Base-by-base conservation (phyloP, 2,329 filamentous ascomycete genomes). In the Juglanconis sp. region DNA sequence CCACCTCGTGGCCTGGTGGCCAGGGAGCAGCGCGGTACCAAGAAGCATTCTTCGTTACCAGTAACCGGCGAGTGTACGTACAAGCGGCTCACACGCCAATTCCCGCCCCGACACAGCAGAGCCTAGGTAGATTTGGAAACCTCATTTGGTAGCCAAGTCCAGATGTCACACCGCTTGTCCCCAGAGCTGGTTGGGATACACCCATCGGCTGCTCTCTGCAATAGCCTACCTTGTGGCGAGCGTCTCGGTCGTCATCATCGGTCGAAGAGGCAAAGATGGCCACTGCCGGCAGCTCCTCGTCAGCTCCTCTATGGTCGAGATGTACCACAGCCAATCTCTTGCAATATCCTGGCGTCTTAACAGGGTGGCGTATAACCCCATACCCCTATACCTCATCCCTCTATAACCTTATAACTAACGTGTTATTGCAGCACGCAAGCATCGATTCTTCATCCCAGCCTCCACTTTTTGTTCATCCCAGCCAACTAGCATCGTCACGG, bases 391-490 rank as follows among this genome's bases (percentile, higher is more conserved):
- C 38, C 30, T 17, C 17, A 32, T 50, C 49, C 6, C 54, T 35
- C 49, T 62, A 60, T 57, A 60, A 35, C n/a, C 46, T 31, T 53
- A 62, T 62, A 62, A 46, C 34, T 40, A 46, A 49, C 35, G 24
- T 46, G 6, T 46, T 62, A 60, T 62, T 56, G 60, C 57, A 62
- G 47, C 36, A 36, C 31, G 31, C 31, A 34, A 44, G 53, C 60
- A 53, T 36, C 56, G 53, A 46, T 52, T 44, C 34, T 46, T 60
- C 50, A 30, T 46, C 42, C 52, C 53, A 44, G 53, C 44, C 48
- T 57, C 57, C 53, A 60, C 53, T 49, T 49, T 17, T 60, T 30
- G 35, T 31, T 38, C 48, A 52, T 31, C 42, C 52, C 31, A 58
- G 30, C 46, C 51, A 46, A 56, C 53, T 48, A 49, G 51, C 56